These are phyloP conservation scores for Collariella sp. DNA, from an alignment of 495 filamentous ascomycete species.

Conservation along the genomic window DNA sequence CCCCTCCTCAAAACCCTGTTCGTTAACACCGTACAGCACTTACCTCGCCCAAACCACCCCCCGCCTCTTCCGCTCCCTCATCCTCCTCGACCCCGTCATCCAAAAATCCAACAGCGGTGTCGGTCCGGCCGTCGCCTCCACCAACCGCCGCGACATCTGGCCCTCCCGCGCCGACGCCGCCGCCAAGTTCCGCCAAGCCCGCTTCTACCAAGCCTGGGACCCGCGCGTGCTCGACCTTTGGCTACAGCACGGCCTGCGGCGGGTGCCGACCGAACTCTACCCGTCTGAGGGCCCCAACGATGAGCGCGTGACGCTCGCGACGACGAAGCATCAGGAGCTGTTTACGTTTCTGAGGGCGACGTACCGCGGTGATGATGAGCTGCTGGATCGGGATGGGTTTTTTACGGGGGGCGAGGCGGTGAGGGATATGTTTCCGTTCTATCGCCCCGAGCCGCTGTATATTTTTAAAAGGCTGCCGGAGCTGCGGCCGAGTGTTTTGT, in stretches of 20 bases:
- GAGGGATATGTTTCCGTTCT: constrained; percentile 57
- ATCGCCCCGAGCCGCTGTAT: constrained; percentile 59
- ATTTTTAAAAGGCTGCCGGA: constrained; percentile 57
- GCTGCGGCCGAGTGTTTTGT: constrained; percentile 72
- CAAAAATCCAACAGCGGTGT: constrained; percentile 34
- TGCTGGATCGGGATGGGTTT: constrained; percentile 14
- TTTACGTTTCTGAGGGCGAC: constrained; percentile 45
- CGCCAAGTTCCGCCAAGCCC: constrained; percentile 48
- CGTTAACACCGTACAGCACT: neutral
- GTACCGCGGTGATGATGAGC: constrained; percentile 8
- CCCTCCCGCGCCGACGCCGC: constrained; percentile 54
- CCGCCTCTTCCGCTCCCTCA: constrained; percentile 63
- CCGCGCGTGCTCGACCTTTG: constrained; percentile 59
- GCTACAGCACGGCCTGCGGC: constrained; percentile 56
- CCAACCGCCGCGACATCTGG: constrained; percentile 65
- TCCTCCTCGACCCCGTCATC: constrained; percentile 71
- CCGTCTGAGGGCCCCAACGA: constrained; percentile 25
- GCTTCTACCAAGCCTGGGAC: constrained; percentile 70
- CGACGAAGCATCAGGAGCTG: constrained; percentile 54
- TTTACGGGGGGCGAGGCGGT: neutral
- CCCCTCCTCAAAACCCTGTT: constrained; percentile 18
- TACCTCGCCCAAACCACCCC: constrained; percentile 66
- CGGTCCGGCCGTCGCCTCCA: constrained; percentile 25
- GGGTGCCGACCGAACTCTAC: constrained; percentile 41
- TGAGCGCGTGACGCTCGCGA: constrained; percentile 46